phyloP scores from a whole-genome alignment of 1,139 yeast genomes.

The Candida neerlandica region DNA sequence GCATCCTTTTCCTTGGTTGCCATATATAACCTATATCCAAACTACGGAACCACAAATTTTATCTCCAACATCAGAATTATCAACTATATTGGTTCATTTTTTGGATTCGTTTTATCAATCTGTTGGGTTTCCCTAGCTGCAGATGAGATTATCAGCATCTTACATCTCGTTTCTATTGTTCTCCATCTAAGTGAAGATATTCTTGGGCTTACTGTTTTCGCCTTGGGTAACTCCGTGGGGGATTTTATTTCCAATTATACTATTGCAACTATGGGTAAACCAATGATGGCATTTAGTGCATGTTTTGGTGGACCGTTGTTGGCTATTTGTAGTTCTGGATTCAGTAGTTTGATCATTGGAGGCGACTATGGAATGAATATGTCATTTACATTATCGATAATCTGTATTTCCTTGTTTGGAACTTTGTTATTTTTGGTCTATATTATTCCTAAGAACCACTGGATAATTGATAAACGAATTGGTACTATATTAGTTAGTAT shows the following conservation, averaged over 20 bases:
- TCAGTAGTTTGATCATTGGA: conserved; percentile 61
- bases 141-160: conserved; percentile 68
- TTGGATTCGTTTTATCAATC: conserved; percentile 71
- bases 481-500: conserved; percentile 56
- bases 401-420: conserved; percentile 53
- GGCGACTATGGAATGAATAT: conserved; percentile 6
- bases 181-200: conserved; percentile 75
- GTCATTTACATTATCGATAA: conserved; percentile 41
- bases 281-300: conserved; percentile 91
- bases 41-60: not conserved
- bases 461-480: conserved; percentile 63
- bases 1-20: conserved; percentile 13
- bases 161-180: conserved; percentile 64
- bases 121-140: conserved; percentile 79
- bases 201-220: conserved; percentile 83
- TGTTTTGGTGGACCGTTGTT: conserved; percentile 91
- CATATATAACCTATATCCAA: conserved; percentile 13
- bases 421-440: conserved; percentile 56
- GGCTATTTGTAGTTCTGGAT: conserved; percentile 48
- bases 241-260: conserved; percentile 86
- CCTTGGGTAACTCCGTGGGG: conserved; percentile 90
- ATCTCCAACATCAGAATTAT: conserved; percentile 17
- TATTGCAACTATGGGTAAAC: conserved; percentile 83
- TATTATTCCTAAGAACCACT: conserved; percentile 61
- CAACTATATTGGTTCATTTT: conserved; percentile 39